These are phyloP conservation scores for Rhizomucor miehei DNA, from an alignment of 371 early-diverging fungal species.

Conservation along the genomic window DNA sequence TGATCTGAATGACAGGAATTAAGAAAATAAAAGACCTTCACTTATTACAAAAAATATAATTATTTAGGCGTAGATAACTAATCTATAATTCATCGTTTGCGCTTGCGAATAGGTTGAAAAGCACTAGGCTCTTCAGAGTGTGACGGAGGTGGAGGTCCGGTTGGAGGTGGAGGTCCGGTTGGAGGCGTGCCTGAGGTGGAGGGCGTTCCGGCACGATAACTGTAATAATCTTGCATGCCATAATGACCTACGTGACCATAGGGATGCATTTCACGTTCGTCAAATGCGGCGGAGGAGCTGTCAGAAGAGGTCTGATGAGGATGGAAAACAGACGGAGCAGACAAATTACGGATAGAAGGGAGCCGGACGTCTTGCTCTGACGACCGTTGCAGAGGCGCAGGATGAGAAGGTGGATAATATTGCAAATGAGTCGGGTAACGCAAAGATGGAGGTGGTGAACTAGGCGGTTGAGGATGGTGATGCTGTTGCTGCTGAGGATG, in stretches of 20 bases:
- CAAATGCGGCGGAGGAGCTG: slow-evolving; percentile 5
- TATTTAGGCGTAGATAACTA: too few species aligned
- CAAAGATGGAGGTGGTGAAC: slow-evolving; percentile 3
- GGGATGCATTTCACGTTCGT: too few species aligned
- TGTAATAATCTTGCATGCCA: slow-evolving; percentile 9
- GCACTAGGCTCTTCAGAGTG: slow-evolving; percentile 11
- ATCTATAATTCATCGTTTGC: slow-evolving; percentile 16
- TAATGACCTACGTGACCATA: slow-evolving; percentile 9
- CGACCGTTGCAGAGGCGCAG: slow-evolving; percentile 2
- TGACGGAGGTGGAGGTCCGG: not conserved
- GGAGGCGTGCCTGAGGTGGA: slow-evolving; percentile 5
- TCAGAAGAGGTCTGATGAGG: slow-evolving; percentile 11
- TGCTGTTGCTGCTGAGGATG: not conserved
- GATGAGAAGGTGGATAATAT: not conserved
- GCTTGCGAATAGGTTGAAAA: slow-evolving; percentile 24
- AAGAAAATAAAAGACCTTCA: too few species aligned
- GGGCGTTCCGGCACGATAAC: slow-evolving; percentile 12
- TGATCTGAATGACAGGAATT: too few species aligned
- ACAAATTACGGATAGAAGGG: slow-evolving; percentile 38
- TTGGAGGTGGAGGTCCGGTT: not conserved
- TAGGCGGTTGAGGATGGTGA: slow-evolving; percentile 3
- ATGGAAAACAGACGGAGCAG: slow-evolving; percentile 18
- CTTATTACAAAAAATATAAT: too few species aligned
- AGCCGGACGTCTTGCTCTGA: slow-evolving; percentile 23
- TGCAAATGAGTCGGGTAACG: not conserved